These are phyloP conservation scores for Septoria petroselini DNA, from an alignment of 2,329 filamentous ascomycete genomes.

Conservation along the genomic window DNA sequence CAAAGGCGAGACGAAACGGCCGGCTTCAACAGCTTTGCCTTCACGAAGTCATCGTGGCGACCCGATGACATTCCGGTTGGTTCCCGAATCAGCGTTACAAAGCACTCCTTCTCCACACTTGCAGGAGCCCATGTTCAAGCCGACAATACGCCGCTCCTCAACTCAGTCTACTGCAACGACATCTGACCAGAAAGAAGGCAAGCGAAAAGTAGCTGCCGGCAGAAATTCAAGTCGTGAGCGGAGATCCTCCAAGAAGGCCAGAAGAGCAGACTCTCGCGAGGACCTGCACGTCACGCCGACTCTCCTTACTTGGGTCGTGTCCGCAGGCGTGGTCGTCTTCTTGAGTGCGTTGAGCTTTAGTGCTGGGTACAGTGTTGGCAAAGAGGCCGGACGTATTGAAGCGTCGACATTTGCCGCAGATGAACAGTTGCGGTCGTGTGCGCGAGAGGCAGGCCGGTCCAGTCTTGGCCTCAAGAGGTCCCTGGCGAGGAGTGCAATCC, in stretches of 20 bases:
- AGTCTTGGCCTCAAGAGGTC: conserved; percentile 36
- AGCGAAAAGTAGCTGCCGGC: conserved; percentile 42
- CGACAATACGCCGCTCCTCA: conserved; percentile 37
- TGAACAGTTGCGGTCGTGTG: conserved; percentile 32
- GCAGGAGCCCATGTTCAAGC: conserved; percentile 37
- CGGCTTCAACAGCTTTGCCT: conserved; percentile 26
- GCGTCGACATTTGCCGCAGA: conserved; percentile 23
- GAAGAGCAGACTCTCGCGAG: conserved; percentile 32
- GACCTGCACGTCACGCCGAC: conserved; percentile 54
- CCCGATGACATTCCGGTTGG: conserved; percentile 55
- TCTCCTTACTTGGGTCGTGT: conserved; percentile 63
- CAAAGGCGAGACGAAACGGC: conserved; percentile 52
- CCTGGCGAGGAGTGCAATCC: conserved; percentile 34
- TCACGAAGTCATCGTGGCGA: conserved; percentile 42
- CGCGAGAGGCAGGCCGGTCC: conserved; percentile 34
- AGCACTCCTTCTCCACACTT: conserved; percentile 29
- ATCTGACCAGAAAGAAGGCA: conserved; percentile 39
- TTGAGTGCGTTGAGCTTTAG: conserved; percentile 64
- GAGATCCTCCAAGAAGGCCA: conserved; percentile 46
- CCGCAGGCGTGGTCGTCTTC: conserved; percentile 62
- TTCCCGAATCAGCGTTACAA: conserved; percentile 56
- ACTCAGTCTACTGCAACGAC: conserved; percentile 32
- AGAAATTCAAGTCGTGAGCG: conserved; percentile 47
- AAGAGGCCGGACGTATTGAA: conserved; percentile 42
- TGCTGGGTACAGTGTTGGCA: conserved; percentile 61